phyloP scores from a whole-genome alignment of 164 flowering plant species.

The Warburgia ugandensis region DNA sequence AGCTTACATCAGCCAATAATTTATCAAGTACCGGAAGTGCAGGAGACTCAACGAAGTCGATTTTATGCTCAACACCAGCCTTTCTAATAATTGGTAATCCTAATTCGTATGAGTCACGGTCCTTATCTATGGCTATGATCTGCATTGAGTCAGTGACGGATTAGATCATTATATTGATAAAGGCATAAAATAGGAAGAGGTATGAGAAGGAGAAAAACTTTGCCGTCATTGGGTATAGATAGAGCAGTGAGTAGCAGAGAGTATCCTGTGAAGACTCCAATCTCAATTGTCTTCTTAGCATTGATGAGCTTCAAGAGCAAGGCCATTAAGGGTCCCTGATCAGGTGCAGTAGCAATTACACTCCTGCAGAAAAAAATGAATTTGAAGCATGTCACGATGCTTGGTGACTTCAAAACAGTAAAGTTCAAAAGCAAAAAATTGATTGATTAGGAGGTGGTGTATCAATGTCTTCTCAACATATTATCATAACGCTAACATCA shows the following conservation, averaged over 20 bases:
- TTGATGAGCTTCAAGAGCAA: slow-evolving; percentile 36
- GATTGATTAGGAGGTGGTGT: background rate
- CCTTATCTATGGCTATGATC: slow-evolving; percentile 35
- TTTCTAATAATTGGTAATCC: slow-evolving; percentile 22
- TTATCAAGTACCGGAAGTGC: slow-evolving; percentile 19
- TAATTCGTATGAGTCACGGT: slow-evolving; percentile 20
- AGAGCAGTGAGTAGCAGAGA: slow-evolving; percentile 65
- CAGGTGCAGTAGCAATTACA: slow-evolving; percentile 38
- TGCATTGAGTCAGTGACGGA: no score
- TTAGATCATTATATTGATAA: no score
- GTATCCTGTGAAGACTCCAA: slow-evolving; percentile 67
- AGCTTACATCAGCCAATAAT: slow-evolving; percentile 16
- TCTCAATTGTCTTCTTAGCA: slow-evolving; percentile 51
- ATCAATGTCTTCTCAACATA: background rate
- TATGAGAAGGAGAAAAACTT: slow-evolving; percentile 18
- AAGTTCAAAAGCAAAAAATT: background rate
- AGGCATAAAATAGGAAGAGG: no score
- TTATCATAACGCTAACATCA: no score
- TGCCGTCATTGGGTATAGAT: slow-evolving; percentile 47
- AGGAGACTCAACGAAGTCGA: slow-evolving; percentile 17
- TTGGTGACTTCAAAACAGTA: no score
- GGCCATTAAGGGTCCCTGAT: slow-evolving; percentile 43
- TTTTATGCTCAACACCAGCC: slow-evolving; percentile 29
- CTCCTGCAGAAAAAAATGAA: slow-evolving; percentile 22
- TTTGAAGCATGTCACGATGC: no score